Evolutionary conservation across 805 yeast species (phyloP), one percentile per base, ranked within the genome.

Genomic region (Ogataea ramenticola): DNA sequence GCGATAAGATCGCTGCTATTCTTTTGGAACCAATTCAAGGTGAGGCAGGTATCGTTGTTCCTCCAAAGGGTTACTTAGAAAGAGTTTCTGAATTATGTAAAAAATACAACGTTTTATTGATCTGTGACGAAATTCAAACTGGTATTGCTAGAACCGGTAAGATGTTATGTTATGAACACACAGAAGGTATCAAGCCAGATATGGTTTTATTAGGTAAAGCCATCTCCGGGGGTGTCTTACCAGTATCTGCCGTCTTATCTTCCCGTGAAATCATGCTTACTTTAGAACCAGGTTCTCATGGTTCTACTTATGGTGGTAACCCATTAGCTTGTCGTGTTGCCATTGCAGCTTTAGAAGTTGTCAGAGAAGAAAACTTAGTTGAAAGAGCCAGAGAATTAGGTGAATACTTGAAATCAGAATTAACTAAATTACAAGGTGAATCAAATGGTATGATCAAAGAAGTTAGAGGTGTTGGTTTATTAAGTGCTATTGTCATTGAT

Each of bases 81-180:
- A 69, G 72, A 55, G 96, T 90, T 29, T 77, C 77, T 52, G 80
- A 67, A 43, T 72, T 88, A 49, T 88, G 96, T 71, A 79, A 78
- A 56, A 68, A 88, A 66, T 73, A 90, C 74, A 89, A 91, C 57
- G 90, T 87, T 30, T 71, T 91, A 61, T 77, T 91, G 57, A 90
- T 91, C 66, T 88, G 96, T 61, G 98, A 91, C 64, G 98, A 91
- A 72, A 88, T 91, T 62, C 98, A 91, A 71, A 90, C 98, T 22
- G 98, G 98, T 67, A 79, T 91, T 62, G 98, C 95, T 40, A 83
- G 98, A 75, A 91, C 98, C 26, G 98, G 98, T 60, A 86, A 86
- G 70, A 74, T 91, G 76, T 75, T 91, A 49, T 88, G 96, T 64
- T 82, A 80, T 67, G 95, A 91, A 69, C 97, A 91, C 67, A 82